A percentile compares a stretch with the other conserved stretches of the same genome.
These are phyloP conservation scores for Tylopilus rubrobrunneus DNA, from an alignment of 768 basidiomycete genomes.

Conservation along the genomic window DNA sequence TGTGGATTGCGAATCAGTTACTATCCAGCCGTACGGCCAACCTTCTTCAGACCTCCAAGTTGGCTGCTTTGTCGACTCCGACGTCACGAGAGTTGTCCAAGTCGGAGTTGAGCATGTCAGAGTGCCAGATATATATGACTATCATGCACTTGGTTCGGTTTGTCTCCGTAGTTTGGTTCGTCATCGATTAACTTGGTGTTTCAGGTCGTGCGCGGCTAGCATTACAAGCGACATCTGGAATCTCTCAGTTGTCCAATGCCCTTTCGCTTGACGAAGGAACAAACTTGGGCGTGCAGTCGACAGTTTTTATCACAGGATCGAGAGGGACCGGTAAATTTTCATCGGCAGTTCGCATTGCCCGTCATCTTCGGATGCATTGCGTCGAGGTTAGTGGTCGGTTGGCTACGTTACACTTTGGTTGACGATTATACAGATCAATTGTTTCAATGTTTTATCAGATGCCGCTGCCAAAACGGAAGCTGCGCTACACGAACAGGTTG, in stretches of 20 bases:
- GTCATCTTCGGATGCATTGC: constrained; percentile 68
- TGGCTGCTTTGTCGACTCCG: constrained; percentile 81
- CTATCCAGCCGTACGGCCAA: constrained; percentile 38
- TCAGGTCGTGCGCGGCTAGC: constrained; percentile 19
- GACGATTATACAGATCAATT: constrained; percentile 62
- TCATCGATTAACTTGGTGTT: constrained; percentile 5
- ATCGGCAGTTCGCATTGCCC: constrained; percentile 50
- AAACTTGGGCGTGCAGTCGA: constrained; percentile 60
- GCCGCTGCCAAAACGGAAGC: constrained; percentile 72
- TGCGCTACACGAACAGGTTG: constrained; percentile 65
- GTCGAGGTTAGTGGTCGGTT: constrained; percentile 52
- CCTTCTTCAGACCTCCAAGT: constrained; percentile 62
- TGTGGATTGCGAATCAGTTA: constrained; percentile 60
- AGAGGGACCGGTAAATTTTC: constrained; percentile 82
- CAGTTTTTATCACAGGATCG: constrained; percentile 74
- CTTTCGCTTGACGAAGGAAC: constrained; percentile 53
- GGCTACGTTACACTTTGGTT: background rate
- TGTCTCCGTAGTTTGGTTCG: background rate
- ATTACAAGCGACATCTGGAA: constrained; percentile 19
- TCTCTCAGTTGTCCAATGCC: constrained; percentile 59
- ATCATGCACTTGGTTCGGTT: constrained; percentile 48
- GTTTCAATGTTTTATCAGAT: constrained; percentile 80
- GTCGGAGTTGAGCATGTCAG: constrained; percentile 69
- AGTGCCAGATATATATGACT: constrained; percentile 50
- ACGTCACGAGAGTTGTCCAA: constrained; percentile 72